Evolutionary conservation across 768 basidiomycete species (phyloP).

Genomic region (Scleroderma citrinum): DNA sequence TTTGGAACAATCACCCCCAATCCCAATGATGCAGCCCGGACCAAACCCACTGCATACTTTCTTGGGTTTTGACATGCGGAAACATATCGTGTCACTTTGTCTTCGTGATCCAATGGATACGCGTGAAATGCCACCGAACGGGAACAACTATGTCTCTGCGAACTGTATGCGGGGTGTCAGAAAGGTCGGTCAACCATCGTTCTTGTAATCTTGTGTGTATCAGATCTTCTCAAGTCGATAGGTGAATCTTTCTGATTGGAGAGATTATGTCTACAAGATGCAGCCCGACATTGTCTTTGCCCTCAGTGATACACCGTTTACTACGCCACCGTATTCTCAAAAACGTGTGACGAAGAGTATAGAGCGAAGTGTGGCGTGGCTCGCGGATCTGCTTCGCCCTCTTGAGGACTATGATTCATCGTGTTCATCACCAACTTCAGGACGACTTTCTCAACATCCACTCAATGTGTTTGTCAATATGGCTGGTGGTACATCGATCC

Average conservation of each 20-base stretch:
- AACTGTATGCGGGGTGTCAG: slow-evolving; percentile 63
- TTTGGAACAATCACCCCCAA: slow-evolving; percentile 60
- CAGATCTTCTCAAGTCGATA: slow-evolving; percentile 21
- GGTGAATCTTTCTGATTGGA: slow-evolving; percentile 55
- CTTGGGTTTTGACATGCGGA: slow-evolving; percentile 45
- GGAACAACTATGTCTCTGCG: slow-evolving; percentile 49
- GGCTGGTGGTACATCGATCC: slow-evolving; percentile 49
- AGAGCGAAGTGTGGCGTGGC: slow-evolving; percentile 63
- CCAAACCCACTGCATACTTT: slow-evolving; percentile 56
- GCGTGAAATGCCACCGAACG: slow-evolving; percentile 69
- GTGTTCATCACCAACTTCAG: background rate
- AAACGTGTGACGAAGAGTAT: slow-evolving; percentile 73
- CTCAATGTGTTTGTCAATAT: slow-evolving; percentile 64
- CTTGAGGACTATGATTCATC: slow-evolving; percentile 3
- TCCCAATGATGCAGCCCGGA: slow-evolving; percentile 54
- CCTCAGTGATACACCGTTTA: slow-evolving; percentile 64
- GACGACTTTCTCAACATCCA: slow-evolving; percentile 12
- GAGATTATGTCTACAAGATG: slow-evolving; percentile 42
- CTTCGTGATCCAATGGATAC: slow-evolving; percentile 61
- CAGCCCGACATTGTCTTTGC: slow-evolving; percentile 69
- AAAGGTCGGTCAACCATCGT: slow-evolving; percentile 41
- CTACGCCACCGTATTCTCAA: slow-evolving; percentile 62
- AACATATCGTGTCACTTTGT: slow-evolving; percentile 53
- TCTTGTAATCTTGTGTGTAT: slow-evolving; percentile 1
- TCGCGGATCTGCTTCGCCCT: slow-evolving; percentile 45